These are phyloP conservation scores for Amyloporia xantha DNA, from an alignment of 768 basidiomycete genomes.

Conservation along the genomic window DNA sequence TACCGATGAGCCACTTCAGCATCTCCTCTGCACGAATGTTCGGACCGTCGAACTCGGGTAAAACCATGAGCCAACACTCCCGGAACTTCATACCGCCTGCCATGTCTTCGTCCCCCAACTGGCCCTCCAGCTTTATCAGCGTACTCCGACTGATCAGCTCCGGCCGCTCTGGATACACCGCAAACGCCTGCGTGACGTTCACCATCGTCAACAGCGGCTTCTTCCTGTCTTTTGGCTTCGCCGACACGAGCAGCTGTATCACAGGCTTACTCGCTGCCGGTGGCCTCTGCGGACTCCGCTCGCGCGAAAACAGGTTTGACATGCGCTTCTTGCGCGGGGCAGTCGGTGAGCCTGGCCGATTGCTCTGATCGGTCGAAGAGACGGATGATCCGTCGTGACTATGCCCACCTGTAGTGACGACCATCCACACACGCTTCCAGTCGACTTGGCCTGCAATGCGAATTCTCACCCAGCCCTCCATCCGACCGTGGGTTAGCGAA, in stretches of 20 bases:
- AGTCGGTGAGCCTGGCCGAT: conserved; percentile 8
- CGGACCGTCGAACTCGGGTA: conserved; percentile 76
- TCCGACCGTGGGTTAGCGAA: conserved; percentile 60
- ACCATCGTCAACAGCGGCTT: conserved; percentile 63
- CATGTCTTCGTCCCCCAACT: conserved; percentile 71
- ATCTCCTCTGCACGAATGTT: conserved; percentile 69
- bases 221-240: conserved; percentile 71
- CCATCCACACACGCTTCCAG: conserved; percentile 91
- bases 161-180: conserved; percentile 94
- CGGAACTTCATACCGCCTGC: conserved; percentile 56
- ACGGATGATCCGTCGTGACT: conserved; percentile 20
- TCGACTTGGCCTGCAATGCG: conserved; percentile 96
- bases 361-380: conserved; percentile 19
- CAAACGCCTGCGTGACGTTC: conserved; percentile 78
- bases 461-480: conserved; percentile 90
- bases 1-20: conserved; percentile 87
- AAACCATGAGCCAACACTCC: conserved; percentile 84
- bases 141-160: conserved; percentile 86
- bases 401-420: conserved; percentile 45
- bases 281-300: conserved; percentile 26
- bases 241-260: conserved; percentile 54
- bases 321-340: conserved; percentile 45
- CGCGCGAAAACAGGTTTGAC: conserved; percentile 62
- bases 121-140: conserved; percentile 87
- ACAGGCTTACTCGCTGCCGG: conserved; percentile 25